phyloP scores from a whole-genome alignment of 1,284 basidiomycete species.

The Cryptococcus sp. region DNA sequence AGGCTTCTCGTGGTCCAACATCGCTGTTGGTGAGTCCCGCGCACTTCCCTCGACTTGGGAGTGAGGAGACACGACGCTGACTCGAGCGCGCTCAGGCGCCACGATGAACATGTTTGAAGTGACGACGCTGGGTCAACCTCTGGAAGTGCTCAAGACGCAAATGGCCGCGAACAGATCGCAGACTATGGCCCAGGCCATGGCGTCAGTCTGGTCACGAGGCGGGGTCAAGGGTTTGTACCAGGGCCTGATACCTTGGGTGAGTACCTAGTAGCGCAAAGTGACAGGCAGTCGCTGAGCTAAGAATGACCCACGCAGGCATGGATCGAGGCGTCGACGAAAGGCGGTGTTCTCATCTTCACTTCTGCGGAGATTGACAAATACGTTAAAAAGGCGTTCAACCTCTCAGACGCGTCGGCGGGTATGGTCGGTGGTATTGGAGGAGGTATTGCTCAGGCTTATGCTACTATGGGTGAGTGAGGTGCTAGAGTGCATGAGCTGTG shows the following conservation, averaged over 20 bases:
- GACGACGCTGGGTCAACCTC: slow-evolving; percentile 94
- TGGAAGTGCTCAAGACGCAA: slow-evolving; percentile 98
- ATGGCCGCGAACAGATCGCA: slow-evolving; percentile 94
- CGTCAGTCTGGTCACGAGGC: slow-evolving; percentile 87
- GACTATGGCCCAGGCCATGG: slow-evolving; percentile 82
- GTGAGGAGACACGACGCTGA: slow-evolving; percentile 10
- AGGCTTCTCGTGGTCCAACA: slow-evolving; percentile 97
- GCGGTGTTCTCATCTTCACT: slow-evolving; percentile 92
- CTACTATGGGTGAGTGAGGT: slow-evolving; percentile 85
- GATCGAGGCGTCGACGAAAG: slow-evolving; percentile 99
- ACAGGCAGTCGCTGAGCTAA: neutral
- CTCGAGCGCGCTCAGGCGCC: slow-evolving; percentile 62
- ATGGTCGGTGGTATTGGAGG: slow-evolving; percentile 96
- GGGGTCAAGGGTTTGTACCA: slow-evolving; percentile 93
- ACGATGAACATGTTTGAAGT: slow-evolving; percentile 94
- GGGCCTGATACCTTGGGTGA: slow-evolving; percentile 96
- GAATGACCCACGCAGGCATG: slow-evolving; percentile 67
- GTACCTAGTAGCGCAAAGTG: slow-evolving; percentile 33
- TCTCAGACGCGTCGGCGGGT: slow-evolving; percentile 80
- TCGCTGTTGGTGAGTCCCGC: slow-evolving; percentile 81
- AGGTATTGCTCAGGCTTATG: slow-evolving; percentile 97
- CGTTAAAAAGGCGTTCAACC: slow-evolving; percentile 62
- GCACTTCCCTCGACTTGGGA: slow-evolving; percentile 39
- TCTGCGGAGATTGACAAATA: slow-evolving; percentile 90
- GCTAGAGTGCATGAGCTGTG: neutral